Base-by-base conservation (phyloP, 345 rosid genomes). In the Schrenkiella parvula region DNA sequence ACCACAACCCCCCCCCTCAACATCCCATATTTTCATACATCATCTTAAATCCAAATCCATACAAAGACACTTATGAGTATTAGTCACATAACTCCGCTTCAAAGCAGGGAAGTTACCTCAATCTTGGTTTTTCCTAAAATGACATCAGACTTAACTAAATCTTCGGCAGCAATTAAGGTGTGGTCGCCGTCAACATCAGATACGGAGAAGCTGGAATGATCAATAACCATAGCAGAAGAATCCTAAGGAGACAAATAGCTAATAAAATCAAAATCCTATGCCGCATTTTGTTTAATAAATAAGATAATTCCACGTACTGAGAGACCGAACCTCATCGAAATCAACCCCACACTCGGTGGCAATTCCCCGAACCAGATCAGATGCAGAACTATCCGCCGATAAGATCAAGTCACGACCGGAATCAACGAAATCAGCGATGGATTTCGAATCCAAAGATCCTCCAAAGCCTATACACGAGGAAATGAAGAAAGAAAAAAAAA, bases 341-440 rank as follows among this genome's bases (percentile, higher is more conserved):
- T 83, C 91, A 70, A 86, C 85, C 3, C 91, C 93, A 65, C 85
- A 88, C 70, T 88, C 89, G 0, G 83, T 74, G 15, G 89, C 89
- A 15, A 86, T 71, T 0, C 82, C 80, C 26, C 77, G 79, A 34
- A 83, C 81, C 67, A 88, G 68, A 81, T 85, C 87, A 57, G 91
- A 88, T 2, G 89, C 84, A 58, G 85, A 80, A n/a, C 68, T 77
- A 83, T 88, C 91, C 35, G 80, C 91, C 25, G 89, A 88, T 8
- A 88, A 8, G 48, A 88, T 82, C 83, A 88, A 75, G 64, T 86
- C 89, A 32, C 79, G 89, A 62, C 91, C 93, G 2, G 91, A 84
- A 84, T 88, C 93, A 68, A 88, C 86, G 58, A 86, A 88, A 64
- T 86, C 91, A 56, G 86, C 78, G 58, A 86, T 83, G 6, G 83